A percentile compares a stretch with the other conserved stretches of the same genome.
Conservation (phyloP, 768 basidiomycete genomes). For the Trametes villosa region DNA sequence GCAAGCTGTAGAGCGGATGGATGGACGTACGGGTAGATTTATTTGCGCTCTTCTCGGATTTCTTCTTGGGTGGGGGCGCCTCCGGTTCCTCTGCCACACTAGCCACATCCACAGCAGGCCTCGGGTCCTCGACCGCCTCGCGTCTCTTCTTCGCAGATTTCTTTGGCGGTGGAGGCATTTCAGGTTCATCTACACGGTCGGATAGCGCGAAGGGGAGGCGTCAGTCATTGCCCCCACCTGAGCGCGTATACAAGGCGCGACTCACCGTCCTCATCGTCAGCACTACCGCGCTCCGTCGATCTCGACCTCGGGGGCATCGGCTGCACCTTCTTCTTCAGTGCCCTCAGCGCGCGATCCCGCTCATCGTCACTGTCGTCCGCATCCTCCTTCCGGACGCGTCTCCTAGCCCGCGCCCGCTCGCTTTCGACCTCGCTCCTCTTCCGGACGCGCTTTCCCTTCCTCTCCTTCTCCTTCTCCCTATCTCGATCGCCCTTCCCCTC, state of each 20-base stretch:
- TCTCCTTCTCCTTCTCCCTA: conserved; percentile 16
- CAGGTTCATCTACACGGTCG: conserved; percentile 9
- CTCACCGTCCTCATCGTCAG: conserved; percentile 25
- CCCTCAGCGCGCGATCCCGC: conserved; percentile 10
- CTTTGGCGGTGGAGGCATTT: background rate
- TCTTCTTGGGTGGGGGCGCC: conserved; percentile 10
- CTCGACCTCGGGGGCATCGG: conserved; percentile 4
- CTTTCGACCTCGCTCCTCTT: conserved; percentile 19
- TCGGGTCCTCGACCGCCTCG: background rate
- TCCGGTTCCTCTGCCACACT: background rate
- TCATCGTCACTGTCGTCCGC: conserved; percentile 8
- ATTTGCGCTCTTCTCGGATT: background rate
- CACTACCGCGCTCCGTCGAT: conserved; percentile 15
- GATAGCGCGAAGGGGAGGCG: too few species aligned
- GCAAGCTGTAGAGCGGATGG: background rate
- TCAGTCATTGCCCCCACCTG: background rate
- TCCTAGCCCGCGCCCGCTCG: conserved; percentile 16
- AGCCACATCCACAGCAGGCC: background rate
- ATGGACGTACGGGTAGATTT: conserved; percentile 3
- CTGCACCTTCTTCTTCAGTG: conserved; percentile 15
- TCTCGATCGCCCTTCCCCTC: conserved; percentile 9
- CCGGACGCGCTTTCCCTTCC: conserved; percentile 20
- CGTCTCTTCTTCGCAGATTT: conserved; percentile 11
- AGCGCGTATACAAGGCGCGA: background rate
- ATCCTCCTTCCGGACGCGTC: conserved; percentile 10